Conservation (phyloP, 805 yeast species). For the Metschnikowia sp. region DNA sequence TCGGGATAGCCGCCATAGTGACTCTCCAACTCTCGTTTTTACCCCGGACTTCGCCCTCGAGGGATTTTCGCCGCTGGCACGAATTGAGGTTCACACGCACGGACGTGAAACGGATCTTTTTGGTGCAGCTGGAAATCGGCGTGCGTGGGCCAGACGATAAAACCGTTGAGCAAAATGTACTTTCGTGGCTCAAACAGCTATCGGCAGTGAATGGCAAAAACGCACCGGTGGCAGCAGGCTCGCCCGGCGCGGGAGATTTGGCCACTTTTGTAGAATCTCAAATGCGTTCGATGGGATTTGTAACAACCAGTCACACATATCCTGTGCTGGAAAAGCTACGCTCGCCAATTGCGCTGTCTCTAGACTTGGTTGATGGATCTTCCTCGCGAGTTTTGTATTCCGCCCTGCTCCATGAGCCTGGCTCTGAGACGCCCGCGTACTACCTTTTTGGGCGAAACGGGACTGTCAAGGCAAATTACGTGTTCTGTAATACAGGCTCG, state of each 20-base stretch:
- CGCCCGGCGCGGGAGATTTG: constrained; percentile 25
- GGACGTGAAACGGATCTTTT: constrained; percentile 64
- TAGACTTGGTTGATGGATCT: constrained; percentile 23
- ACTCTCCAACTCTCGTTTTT: constrained; percentile 67
- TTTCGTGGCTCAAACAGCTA: constrained; percentile 27
- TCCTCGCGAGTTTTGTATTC: constrained; percentile 23
- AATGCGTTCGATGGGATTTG: constrained; percentile 29
- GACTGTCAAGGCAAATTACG: constrained; percentile 21
- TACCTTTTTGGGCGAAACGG: constrained; percentile 28
- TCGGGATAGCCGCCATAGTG: constrained; percentile 51
- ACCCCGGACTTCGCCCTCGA: constrained; percentile 77
- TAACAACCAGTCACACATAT: constrained; percentile 18
- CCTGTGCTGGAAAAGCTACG: constrained; percentile 8
- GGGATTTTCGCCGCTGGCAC: constrained; percentile 78
- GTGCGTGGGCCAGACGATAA: constrained; percentile 13
- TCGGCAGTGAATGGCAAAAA: constrained; percentile 22
- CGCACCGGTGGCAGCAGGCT: constrained; percentile 17
- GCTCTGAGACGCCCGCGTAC: constrained; percentile 30
- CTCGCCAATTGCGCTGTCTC: constrained; percentile 25
- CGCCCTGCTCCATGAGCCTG: constrained; percentile 24
- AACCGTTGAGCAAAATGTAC: constrained; percentile 26
- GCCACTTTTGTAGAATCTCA: constrained; percentile 22
- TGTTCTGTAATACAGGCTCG: constrained; percentile 32
- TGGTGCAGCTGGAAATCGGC: constrained; percentile 28
- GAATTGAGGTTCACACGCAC: constrained; percentile 59